Evolutionary conservation across 345 rosid species (phyloP), one percentile per base, ranked within the genome.

Genomic region (Citrus cavaleriei): DNA sequence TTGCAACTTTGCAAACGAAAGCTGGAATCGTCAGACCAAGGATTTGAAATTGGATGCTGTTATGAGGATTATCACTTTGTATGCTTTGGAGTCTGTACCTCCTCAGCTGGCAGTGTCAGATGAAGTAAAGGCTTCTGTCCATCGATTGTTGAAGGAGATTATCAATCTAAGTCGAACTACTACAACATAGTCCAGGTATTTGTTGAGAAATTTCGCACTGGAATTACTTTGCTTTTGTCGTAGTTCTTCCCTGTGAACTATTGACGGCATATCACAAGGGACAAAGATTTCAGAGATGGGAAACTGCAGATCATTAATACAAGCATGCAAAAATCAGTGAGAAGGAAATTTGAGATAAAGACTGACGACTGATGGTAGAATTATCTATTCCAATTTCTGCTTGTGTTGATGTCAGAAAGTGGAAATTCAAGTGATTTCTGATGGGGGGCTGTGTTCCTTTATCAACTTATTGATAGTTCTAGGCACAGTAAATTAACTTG

Each of bases 1-100:
- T 5, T 95, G 98, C 85, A 84, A 83, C 85, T 86, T 83, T 82
- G 92, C 81, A 49, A 91, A 92, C 81, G 88, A 89, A 78, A 80
- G 78, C 57, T 85, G 91, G 92, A 79, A 77, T n/a, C 80, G 78
- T 64, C 84, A 84, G 63, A 72, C 81, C 42, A 83, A 85, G 77
- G 81, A 40, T 81, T 78, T 95, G 77, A 84, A 81, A 72, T 81
- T 95, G 78, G 83, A 82, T 68, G 84, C 42, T 70, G 91, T 90
- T 34, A 84, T 95, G 98, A 89, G 87, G 86, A 83, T 90, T 66
- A 84, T 89, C 81, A 72, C 80, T 16, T 63, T 82, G 63, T 93
- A 95, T 78, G 88, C 91, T 28, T 46, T 92, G 85, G 94, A 88
- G 73, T 81, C 59, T 24, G 87, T 86, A 22, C 89, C 86, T 74